Evolutionary conservation across 805 yeast species (phyloP), one percentile per base, ranked within the genome.

Genomic region (Metschnikowia borealis): DNA sequence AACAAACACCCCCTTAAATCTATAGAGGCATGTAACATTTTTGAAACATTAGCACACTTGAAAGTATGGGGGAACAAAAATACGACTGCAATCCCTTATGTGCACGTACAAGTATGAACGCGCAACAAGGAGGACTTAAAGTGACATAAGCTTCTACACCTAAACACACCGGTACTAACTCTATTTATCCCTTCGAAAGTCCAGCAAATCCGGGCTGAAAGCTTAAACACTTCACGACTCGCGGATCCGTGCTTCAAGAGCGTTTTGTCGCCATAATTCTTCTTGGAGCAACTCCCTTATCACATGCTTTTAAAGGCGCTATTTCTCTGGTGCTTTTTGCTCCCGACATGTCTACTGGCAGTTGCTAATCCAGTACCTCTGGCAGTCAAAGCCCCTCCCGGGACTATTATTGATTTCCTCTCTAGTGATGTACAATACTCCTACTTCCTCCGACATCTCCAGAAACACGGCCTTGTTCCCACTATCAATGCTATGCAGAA

Each of bases 351-450:
- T 29, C 52, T 43, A 20, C 53, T 50, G 47, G 51, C 53, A n/a
- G 55, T 45, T 29, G 55, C 60, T 20, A 45, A 51, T 38, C 46
- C 58, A 14, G 31, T 43, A 26, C 10, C 46, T 10, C 26, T 53
- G 35, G 38, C n/a, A 21, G 21, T 14, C 21, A 10, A 26, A 5
- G 57, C 62, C 2, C 44, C 58, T 6, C 75, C 75, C 1, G 55
- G 69, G 7, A 63, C 87, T 0, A 81, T 89, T 6, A 71, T 89
- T 4, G 96, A 89, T 63, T 62, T 87, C 3, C 70, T 89, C 37
- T 87, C 95, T 0, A 66, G 80, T 6, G 80, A 84, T 55, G 84
- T 80, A 0, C 83, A 85, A 61, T 89, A 81, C 67, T 81, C 89
- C 38, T 75, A 74, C 38, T 83, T 87, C 51, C 66, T 87, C 38